A percentile compares a stretch with the other conserved stretches of the same genome.
phyloP scores from a whole-genome alignment of 768 basidiomycete genomes.

The Gloeopeniophorella convolvens region DNA sequence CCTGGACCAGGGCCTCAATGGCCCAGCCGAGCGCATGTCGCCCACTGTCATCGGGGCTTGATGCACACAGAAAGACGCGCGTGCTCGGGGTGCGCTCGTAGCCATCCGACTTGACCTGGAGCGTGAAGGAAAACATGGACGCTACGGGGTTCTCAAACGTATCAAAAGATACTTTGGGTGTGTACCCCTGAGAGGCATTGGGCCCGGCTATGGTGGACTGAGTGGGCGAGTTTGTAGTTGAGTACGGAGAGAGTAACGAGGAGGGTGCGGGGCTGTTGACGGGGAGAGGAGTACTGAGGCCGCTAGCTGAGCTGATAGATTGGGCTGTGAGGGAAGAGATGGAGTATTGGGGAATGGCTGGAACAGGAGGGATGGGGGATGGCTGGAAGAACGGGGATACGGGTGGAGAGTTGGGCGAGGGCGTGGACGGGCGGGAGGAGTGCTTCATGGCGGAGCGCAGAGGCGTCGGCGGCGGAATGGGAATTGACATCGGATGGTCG shows the following conservation, averaged over 20 bases:
- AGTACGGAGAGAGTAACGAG: conserved; percentile 9
- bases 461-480: conserved; percentile 24
- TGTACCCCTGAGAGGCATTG: conserved; percentile 31
- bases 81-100: conserved; percentile 72
- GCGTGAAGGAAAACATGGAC: conserved; percentile 83
- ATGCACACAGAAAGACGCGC: conserved; percentile 84
- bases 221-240: conserved; percentile 2
- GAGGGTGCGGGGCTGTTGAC: conserved; percentile 3
- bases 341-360: not conserved
- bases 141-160: conserved; percentile 79
- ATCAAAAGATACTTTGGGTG: conserved; percentile 78
- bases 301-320: conserved; percentile 1
- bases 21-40: conserved; percentile 87
- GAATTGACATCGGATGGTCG: conserved; percentile 21
- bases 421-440: conserved; percentile 26
- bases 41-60: conserved; percentile 85
- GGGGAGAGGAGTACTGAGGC: not conserved
- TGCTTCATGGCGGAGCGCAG: conserved; percentile 55
- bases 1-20: conserved; percentile 76
- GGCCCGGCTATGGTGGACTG: conserved; percentile 24
- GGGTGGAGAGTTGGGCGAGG: conserved; percentile 20
- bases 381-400: conserved; percentile 13
- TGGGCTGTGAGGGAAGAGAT: not conserved
- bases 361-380: not conserved
- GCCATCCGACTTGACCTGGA: conserved; percentile 77